Conservation (phyloP, 2,329 filamentous ascomycete species). For the Penicillium hordei region DNA sequence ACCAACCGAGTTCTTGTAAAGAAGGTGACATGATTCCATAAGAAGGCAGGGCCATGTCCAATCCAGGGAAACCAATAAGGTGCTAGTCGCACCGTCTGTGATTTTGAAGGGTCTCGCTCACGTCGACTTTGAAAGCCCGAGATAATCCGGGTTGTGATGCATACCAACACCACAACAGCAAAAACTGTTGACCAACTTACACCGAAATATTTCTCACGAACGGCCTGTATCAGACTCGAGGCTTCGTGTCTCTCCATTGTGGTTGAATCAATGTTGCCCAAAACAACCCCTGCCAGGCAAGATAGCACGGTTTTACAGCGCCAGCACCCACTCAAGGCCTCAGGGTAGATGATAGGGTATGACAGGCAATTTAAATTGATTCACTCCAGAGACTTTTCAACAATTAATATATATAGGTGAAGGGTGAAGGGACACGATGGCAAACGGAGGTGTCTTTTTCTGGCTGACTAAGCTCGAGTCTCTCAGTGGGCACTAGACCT, state of each 20-base stretch:
- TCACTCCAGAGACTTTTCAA: background rate
- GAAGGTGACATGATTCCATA: constrained; percentile 47
- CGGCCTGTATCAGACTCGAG: constrained; percentile 23
- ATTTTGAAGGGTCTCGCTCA: constrained; percentile 21
- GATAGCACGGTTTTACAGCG: background rate
- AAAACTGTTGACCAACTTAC: constrained; percentile 30
- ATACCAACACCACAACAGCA: constrained; percentile 31
- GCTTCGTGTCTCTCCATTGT: constrained; percentile 19
- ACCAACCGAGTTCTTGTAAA: constrained; percentile 45
- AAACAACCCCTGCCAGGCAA: background rate
- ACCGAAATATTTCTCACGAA: constrained; percentile 22
- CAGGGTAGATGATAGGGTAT: no score
- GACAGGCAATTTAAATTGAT: background rate
- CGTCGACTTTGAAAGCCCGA: constrained; percentile 37
- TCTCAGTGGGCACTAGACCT: no score
- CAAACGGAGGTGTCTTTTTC: background rate
- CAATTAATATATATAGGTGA: background rate
- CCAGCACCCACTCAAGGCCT: background rate
- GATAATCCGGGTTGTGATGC: constrained; percentile 41
- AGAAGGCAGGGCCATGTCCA: constrained; percentile 54
- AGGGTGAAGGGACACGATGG: constrained; percentile 1
- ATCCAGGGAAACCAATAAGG: constrained; percentile 63
- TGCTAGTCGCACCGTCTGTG: constrained; percentile 47
- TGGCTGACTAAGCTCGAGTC: constrained; percentile 1
- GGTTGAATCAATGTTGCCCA: constrained; percentile 1